These are phyloP conservation scores for Pascua guehoae DNA, from an alignment of 1,284 basidiomycete genomes.

Conservation along the genomic window DNA sequence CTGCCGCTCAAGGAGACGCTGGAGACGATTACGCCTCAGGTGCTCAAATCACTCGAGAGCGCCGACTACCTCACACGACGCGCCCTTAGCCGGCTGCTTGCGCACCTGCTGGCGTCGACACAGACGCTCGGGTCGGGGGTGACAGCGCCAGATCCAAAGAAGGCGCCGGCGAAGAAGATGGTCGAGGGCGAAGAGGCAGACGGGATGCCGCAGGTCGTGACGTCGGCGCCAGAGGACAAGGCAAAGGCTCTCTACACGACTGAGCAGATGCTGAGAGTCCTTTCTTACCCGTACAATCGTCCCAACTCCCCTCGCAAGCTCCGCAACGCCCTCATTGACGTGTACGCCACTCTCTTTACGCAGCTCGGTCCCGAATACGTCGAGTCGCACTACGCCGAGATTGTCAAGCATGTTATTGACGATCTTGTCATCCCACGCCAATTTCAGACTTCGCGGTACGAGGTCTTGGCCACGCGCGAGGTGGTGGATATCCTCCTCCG, in stretches of 20 bases:
- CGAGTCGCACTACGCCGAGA: constrained; percentile 74
- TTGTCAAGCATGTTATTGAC: constrained; percentile 72
- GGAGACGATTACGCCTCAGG: constrained; percentile 55
- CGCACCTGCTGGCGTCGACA: constrained; percentile 77
- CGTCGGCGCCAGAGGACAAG: constrained; percentile 57
- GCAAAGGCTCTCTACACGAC: constrained; percentile 71
- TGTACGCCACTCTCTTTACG: constrained; percentile 75
- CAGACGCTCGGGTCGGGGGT: constrained; percentile 66
- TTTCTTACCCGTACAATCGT: constrained; percentile 78
- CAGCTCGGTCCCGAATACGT: constrained; percentile 74
- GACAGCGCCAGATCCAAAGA: constrained; percentile 54
- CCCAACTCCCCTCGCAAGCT: constrained; percentile 63
- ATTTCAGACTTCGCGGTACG: constrained; percentile 63
- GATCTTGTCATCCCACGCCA: constrained; percentile 66
- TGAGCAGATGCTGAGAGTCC: constrained; percentile 73
- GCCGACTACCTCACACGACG: constrained; percentile 81
- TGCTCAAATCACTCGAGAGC: constrained; percentile 70
- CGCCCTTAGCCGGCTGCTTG: constrained; percentile 72
- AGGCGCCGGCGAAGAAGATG: constrained; percentile 59
- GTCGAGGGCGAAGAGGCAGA: constrained; percentile 60
- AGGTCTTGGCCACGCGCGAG: constrained; percentile 68
- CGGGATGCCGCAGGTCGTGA: constrained; percentile 53
- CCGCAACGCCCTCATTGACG: constrained; percentile 81
- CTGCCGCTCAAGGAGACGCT: constrained; percentile 33
- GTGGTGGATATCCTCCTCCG: constrained; percentile 73